Evolutionary conservation across 495 filamentous ascomycete species (phyloP), one percentile per base, ranked within the genome.

Genomic region (Aspergillus saccharolyticus): DNA sequence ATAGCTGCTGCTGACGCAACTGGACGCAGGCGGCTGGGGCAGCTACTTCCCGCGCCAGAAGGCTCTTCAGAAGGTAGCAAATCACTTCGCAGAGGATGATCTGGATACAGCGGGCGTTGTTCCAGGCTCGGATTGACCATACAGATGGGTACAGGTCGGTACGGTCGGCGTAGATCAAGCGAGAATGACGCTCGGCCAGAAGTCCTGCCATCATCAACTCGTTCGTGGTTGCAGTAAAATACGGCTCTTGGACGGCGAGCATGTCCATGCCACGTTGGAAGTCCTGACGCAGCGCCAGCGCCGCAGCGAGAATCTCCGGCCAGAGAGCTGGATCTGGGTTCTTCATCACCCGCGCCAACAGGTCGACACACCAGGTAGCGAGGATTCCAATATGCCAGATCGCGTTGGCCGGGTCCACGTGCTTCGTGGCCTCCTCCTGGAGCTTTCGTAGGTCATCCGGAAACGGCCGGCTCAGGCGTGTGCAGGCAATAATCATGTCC

Each of bases 121-220:
- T 70, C 69, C 69, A 72, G 25, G 69, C 28, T 16, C 65, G 21
- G 42, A 72, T 72, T 22, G 65, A 55, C 63, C 61, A 68, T 7
- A 46, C 24, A 24, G 48, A 20, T 16, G 33, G 42, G 48, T 68
- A 72, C 2, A 63, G 46, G 46, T 68, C 59, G 44, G 48, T 55
- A 39, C 60, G 62, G 18, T 64, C 64, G 28, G 63, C 62, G 51
- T 66, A 60, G 24, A 65, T 48, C 0, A 67, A n/a, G 3, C 49
- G 22, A 25, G 69, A 53, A 25, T 57, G 53, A 7, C 48, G 58
- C 33, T 15, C 33, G 1, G 25, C 7, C 1, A n/a, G n/a, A n/a
- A n/a, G n/a, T n/a, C n/a, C 52, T 33, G 18, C 20, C 33, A 15
- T 39, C 33, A 30, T 12, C 12, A 2, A 5, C 14, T 39, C 7